Evolutionary conservation across 2,329 filamentous ascomycete genomes (phyloP).

Genomic region (Sordariomycetes sp.): DNA sequence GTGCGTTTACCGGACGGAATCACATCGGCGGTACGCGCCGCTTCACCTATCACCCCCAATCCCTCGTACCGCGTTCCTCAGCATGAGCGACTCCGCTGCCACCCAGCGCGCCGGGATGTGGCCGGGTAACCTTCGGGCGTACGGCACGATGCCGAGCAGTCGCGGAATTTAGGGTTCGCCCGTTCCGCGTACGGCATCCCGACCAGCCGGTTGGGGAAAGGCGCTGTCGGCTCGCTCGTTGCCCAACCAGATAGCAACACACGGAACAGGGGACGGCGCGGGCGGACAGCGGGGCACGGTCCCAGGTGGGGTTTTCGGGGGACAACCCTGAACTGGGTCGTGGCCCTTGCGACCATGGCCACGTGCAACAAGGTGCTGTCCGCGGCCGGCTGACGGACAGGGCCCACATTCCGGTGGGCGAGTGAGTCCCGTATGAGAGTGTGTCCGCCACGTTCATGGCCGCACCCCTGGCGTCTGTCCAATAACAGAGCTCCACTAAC

Average conservation of each 20-base stretch:
- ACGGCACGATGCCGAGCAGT: neutral
- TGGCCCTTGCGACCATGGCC: neutral
- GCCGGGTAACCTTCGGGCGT: neutral
- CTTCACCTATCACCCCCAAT: neutral
- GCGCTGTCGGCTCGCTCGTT: too few relatives aligned
- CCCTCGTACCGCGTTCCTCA: neutral
- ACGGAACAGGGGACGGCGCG: too few relatives aligned
- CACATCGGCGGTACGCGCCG: neutral
- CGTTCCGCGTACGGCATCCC: too few relatives aligned
- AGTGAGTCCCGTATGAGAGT: neutral
- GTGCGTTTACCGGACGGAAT: neutral
- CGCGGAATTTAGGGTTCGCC: neutral
- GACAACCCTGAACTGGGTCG: neutral
- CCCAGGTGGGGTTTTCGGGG: neutral
- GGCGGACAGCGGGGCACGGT: too few relatives aligned
- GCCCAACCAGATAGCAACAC: too few relatives aligned
- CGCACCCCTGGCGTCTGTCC: neutral
- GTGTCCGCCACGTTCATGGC: neutral
- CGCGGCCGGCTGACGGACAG: neutral
- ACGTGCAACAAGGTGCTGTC: neutral
- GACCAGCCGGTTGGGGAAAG: too few relatives aligned
- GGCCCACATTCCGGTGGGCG: neutral
- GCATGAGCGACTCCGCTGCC: neutral
- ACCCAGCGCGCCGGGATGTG: neutral
- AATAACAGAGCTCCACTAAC: neutral